Evolutionary conservation across 179 eudicot genomes (phyloP), one percentile per base, ranked within the genome.

Genomic region (Spergularia azorica): DNA sequence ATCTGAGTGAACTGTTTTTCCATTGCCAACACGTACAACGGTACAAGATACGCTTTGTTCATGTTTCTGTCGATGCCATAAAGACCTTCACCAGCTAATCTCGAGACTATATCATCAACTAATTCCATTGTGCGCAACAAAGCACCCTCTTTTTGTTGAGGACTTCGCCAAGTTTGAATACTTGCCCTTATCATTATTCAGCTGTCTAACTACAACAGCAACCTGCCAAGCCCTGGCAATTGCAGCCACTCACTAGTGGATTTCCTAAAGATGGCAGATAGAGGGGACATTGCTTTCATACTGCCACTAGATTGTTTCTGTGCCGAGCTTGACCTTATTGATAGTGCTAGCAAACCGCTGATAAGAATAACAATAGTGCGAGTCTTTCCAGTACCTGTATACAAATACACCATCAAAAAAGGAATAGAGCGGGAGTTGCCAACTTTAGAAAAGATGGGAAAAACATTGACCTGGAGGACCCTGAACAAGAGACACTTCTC

Each of bases 141-240:
- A 96, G 98, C 76, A 96, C 89, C 82, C 99, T 84, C 81, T 92
- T 92, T 74, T 86, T 6, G 66, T 55, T 68, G 76, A 84, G 72
- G 82, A 63, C 77, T 83, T 88, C 36, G 76, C 46, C 63, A 83
- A 72, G 78, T 68, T 95, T 62, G 60, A 77, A 62, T 80, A 84
- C 73, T 78, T 88, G 76, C 79, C 87, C 68, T 68, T 80, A 69
- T 89, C 89, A 55, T 80, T 82, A 81, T 88, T 83, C 76, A 94
- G 57, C 73, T 96, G 97, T 75, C 82, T 90, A 70, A 98, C 97
- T 82, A 94, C 86, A 67, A 96, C 99, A 78, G 98, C 98, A 87
- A 94, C 99, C 79, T 94, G 99, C 99, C 99, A 96, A 70, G 99
- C 95, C 84, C 98, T 89, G n/a, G 98, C 94, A 83, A 92, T 76